A percentile compares a stretch with the other conserved stretches of the same genome.
phyloP scores from a whole-genome alignment of 176 grass and related monocot species.

The Triticum turgidum region DNA sequence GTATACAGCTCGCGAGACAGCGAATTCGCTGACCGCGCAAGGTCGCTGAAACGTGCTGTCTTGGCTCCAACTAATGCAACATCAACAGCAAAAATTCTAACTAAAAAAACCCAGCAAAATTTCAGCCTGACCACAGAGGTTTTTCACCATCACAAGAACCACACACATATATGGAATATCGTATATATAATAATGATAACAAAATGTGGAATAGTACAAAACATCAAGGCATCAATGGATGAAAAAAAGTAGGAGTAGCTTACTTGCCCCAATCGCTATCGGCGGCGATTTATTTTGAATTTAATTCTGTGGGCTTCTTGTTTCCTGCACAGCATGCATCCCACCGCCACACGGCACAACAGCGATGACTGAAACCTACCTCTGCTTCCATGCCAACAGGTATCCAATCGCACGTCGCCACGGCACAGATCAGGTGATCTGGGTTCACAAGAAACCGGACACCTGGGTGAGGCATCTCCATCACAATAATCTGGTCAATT shows the following conservation, averaged over 20 bases:
- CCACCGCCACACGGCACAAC: constrained; percentile 26
- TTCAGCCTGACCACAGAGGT: background rate
- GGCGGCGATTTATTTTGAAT: background rate
- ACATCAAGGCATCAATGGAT: background rate
- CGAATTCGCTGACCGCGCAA: constrained; percentile 35
- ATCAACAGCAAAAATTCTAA: background rate
- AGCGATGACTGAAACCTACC: constrained; percentile 34
- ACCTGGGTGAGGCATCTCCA: background rate
- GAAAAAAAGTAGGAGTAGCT: background rate
- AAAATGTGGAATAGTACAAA: background rate
- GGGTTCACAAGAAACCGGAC: constrained; percentile 27
- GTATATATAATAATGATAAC: background rate
- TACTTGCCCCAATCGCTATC: background rate
- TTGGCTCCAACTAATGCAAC: background rate
- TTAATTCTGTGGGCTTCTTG: constrained; percentile 31
- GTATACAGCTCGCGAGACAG: constrained; percentile 22
- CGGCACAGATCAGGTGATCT: constrained; percentile 3
- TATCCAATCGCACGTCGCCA: constrained; percentile 4
- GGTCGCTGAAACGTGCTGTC: constrained; percentile 35
- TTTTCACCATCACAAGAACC: constrained; percentile 29
- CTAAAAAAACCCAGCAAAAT: background rate
- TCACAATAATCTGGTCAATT: constrained; percentile 27
- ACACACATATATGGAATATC: background rate
- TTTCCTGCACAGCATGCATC: constrained; percentile 34
- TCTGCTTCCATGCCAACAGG: background rate